phyloP scores from a whole-genome alignment of 306 rosid species.

The Astragalus glycyphyllos region DNA sequence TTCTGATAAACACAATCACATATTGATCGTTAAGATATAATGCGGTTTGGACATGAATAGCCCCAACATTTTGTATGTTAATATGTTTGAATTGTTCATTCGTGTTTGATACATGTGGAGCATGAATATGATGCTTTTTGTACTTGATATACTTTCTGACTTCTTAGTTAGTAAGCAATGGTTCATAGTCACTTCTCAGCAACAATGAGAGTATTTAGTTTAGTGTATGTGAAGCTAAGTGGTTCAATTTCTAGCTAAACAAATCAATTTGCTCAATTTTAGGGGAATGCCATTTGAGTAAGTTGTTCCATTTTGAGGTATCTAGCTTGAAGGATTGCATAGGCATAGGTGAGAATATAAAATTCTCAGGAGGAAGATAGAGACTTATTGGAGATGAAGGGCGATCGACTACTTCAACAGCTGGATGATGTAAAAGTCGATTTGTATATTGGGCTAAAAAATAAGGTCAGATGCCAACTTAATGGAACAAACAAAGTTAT shows the following conservation, averaged over 20 bases:
- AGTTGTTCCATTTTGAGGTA: neutral
- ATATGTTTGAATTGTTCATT: neutral
- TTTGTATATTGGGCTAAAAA: no score
- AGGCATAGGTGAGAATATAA: neutral
- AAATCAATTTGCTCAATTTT: neutral
- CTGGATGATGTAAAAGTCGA: no score
- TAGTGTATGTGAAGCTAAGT: slow-evolving; percentile 9
- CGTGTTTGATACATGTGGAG: neutral
- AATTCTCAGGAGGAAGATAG: neutral
- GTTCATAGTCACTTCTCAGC: no score
- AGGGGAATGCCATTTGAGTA: neutral
- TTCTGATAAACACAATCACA: no score
- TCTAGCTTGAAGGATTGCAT: neutral
- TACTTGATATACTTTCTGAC: neutral
- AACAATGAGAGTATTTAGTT: neutral
- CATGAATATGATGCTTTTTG: neutral
- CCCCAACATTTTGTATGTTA: neutral
- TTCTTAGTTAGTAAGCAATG: no score
- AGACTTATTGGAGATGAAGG: slow-evolving; percentile 26
- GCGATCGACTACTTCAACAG: slow-evolving; percentile 33
- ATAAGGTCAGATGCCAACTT: no score
- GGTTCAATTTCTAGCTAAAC: neutral
- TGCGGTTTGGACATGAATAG: neutral
- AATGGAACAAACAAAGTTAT: no score
- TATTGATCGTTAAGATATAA: no score